A percentile compares a stretch with the other conserved stretches of the same genome.
Conservation (phyloP, 768 basidiomycete species). For the Lentinula sp. region DNA sequence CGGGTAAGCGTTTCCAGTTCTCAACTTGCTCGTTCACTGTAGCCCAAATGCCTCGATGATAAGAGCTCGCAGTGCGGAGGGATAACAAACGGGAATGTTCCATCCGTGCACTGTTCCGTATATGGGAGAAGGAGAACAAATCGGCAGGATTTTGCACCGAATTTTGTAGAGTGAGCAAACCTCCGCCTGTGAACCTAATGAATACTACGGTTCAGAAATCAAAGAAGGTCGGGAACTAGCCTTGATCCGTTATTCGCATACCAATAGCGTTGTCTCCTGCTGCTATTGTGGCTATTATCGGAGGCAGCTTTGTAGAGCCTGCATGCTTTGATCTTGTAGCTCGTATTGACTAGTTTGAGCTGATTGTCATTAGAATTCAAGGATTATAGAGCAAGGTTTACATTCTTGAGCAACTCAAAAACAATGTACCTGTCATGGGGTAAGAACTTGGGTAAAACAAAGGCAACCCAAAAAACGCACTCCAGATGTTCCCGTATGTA, state of each 20-base stretch:
- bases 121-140: conserved; percentile 85
- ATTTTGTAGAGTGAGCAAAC: conserved; percentile 44
- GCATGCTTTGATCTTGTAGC: conserved; percentile 54
- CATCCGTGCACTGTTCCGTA: conserved; percentile 68
- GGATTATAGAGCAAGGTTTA: conserved; percentile 25
- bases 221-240: conserved; percentile 24
- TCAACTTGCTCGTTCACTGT: conserved; percentile 78
- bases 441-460: not conserved
- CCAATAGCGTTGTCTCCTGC: conserved; percentile 68
- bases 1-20: conserved; percentile 30
- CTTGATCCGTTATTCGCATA: conserved; percentile 89
- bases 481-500: conserved; percentile 88
- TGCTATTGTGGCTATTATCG: conserved; percentile 70
- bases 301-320: conserved; percentile 38
- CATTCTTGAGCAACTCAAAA: conserved; percentile 88
- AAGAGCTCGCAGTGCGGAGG: conserved; percentile 54
- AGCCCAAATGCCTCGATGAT: conserved; percentile 59
- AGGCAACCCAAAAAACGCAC: conserved; percentile 30
- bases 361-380: conserved; percentile 4
- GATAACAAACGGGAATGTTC: conserved; percentile 63
- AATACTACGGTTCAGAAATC: conserved; percentile 4
- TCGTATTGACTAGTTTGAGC: conserved; percentile 52
- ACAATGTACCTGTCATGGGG: conserved; percentile 59
- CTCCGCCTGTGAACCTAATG: conserved; percentile 50
- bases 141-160: conserved; percentile 60